Percentiles rank a stretch among this genome's conserved stretches.
These are phyloP conservation scores for Paraphysoderma sedebokerense DNA, from an alignment of 371 early-diverging fungal species.

Conservation along the genomic window DNA sequence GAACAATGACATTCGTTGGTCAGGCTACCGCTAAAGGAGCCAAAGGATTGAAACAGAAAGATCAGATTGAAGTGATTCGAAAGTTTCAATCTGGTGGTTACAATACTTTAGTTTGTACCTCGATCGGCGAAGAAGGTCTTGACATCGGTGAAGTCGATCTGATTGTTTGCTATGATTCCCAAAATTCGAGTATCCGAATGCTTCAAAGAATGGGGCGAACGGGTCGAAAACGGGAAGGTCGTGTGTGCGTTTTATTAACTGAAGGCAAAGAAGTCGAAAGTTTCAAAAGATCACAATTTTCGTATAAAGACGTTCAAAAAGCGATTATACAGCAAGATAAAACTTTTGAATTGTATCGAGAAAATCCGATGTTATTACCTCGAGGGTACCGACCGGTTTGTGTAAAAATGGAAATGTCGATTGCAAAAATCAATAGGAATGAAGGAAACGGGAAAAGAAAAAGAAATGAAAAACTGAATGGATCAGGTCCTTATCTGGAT, in stretches of 20 bases:
- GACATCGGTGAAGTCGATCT: slow-evolving; percentile 95
- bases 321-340: too few relatives aligned
- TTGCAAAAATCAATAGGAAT: too few relatives aligned
- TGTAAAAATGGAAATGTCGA: too few relatives aligned
- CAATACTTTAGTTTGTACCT: slow-evolving; percentile 79
- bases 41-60: slow-evolving; percentile 63
- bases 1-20: slow-evolving; percentile 64
- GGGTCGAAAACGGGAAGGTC: slow-evolving; percentile 75
- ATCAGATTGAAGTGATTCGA: slow-evolving; percentile 54
- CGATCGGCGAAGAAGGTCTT: slow-evolving; percentile 91
- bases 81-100: slow-evolving; percentile 50
- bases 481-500: too few relatives aligned
- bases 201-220: slow-evolving; percentile 88
- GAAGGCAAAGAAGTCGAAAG: slow-evolving; percentile 62
- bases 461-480: too few relatives aligned
- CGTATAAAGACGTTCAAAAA: slow-evolving; percentile 26
- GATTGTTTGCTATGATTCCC: slow-evolving; percentile 80
- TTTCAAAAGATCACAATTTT: slow-evolving; percentile 16
- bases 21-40: slow-evolving; percentile 42
- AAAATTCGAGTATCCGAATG: slow-evolving; percentile 67
- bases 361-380: too few relatives aligned
- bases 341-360: too few relatives aligned
- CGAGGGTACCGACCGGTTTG: too few relatives aligned
- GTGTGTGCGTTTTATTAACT: slow-evolving; percentile 58
- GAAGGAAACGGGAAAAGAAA: too few relatives aligned